Percentiles rank a stretch among this genome's conserved stretches.
Conservation (phyloP, 331 rosid species). For the Acacia concinna region DNA sequence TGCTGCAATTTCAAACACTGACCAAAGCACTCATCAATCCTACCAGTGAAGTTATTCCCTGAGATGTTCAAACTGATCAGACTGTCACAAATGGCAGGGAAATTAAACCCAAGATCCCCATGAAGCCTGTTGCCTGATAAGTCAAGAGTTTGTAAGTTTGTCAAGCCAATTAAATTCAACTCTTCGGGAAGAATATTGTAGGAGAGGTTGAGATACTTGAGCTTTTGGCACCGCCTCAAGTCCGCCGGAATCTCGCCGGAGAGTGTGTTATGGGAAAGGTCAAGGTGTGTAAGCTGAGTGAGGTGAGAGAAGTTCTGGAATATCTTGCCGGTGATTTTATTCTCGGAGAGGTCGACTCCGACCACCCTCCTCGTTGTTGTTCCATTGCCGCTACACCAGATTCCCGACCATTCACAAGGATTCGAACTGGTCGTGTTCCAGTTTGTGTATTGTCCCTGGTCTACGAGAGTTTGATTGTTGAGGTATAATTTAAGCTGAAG, state of each 20-base stretch:
- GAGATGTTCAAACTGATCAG: constrained; percentile 65
- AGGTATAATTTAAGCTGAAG: constrained; percentile 56
- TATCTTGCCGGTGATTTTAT: constrained; percentile 49
- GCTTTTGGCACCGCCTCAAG: constrained; percentile 53
- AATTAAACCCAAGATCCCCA: constrained; percentile 56
- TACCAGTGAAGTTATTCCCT: constrained; percentile 57
- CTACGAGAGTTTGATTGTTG: constrained; percentile 44
- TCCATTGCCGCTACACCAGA: constrained; percentile 44
- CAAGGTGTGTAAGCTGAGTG: constrained; percentile 60
- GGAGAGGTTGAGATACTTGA: constrained; percentile 65
- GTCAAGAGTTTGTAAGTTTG: constrained; percentile 54
- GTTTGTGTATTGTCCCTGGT: constrained; percentile 57
- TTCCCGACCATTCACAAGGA: constrained; percentile 73
- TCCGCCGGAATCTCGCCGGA: constrained; percentile 56
- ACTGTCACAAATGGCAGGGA: constrained; percentile 65
- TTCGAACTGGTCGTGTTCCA: constrained; percentile 53
- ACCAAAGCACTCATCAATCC: constrained; percentile 51
- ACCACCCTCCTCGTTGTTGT: constrained; percentile 45
- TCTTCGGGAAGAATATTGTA: constrained; percentile 54
- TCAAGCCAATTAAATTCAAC: constrained; percentile 60
- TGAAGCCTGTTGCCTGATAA: constrained; percentile 59
- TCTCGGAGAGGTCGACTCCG: constrained; percentile 45
- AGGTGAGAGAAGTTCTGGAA: constrained; percentile 62
- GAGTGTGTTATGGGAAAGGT: constrained; percentile 67
- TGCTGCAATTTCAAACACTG: constrained; percentile 55